phyloP scores from a whole-genome alignment of 345 rosid species.

The Gossypium longicalyx region DNA sequence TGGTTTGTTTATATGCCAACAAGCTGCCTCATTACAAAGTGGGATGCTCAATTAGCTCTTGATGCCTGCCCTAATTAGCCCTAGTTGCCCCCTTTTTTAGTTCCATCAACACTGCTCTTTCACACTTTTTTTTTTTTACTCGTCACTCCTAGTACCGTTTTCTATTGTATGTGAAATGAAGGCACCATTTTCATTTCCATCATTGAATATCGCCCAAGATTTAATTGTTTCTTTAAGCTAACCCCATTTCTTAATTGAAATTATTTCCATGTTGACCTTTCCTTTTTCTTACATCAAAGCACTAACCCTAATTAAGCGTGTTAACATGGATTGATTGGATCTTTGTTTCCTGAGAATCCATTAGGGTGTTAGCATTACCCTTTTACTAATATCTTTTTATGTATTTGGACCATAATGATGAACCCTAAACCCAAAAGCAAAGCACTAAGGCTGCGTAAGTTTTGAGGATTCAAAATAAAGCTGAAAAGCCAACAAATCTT shows the following conservation, averaged over 20 bases:
- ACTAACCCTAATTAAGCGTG: background rate
- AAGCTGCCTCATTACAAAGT: too few species aligned
- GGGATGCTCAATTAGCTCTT: too few species aligned
- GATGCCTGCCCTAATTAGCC: too few species aligned
- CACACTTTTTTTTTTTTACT: background rate
- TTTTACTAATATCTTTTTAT: background rate
- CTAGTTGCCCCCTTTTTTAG: background rate
- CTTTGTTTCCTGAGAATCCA: background rate
- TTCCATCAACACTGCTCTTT: background rate
- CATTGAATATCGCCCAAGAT: background rate
- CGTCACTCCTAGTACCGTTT: background rate
- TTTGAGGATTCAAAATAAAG: background rate
- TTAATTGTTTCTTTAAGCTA: background rate
- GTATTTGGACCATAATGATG: background rate
- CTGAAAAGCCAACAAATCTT: background rate
- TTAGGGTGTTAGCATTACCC: background rate
- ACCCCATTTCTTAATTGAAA: background rate
- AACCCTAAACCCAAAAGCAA: background rate
- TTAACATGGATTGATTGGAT: background rate
- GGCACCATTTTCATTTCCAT: background rate
- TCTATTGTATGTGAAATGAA: background rate
- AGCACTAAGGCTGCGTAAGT: background rate
- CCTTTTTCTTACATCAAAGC: background rate
- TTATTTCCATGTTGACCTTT: background rate
- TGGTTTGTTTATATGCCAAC: too few species aligned